Evolutionary conservation across 1,139 yeast genomes (phyloP).

Genomic region (Pichia terricola): DNA sequence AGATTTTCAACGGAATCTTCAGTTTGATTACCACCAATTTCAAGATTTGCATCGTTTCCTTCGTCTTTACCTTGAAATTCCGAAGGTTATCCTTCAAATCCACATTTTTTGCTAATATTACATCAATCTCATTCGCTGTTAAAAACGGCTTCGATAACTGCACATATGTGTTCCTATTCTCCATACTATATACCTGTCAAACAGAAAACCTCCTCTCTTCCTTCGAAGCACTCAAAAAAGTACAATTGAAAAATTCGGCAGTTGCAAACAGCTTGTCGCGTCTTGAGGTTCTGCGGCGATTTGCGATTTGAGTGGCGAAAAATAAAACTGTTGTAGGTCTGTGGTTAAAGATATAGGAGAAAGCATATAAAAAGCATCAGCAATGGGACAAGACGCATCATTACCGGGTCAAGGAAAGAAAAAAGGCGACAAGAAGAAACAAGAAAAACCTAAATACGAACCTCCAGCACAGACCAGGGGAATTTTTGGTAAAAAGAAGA

Average conservation of each 20-base stretch:
- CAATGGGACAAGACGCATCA: constrained; percentile 28
- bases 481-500: constrained; percentile 71
- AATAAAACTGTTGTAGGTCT: background rate
- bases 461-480: constrained; percentile 90
- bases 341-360: background rate
- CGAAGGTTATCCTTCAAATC: constrained; percentile 30
- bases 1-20: constrained; percentile 57
- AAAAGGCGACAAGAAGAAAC: constrained; percentile 40
- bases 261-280: no score
- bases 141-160: constrained; percentile 61
- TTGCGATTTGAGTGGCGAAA: no score
- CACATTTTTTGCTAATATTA: constrained; percentile 41
- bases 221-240: no score
- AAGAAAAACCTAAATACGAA: constrained; percentile 85
- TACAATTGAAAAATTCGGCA: no score
- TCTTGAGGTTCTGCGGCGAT: no score
- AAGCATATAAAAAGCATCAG: background rate
- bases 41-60: constrained; percentile 44
- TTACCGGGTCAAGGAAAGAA: constrained; percentile 22
- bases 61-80: constrained; percentile 38
- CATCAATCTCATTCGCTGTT: constrained; percentile 45
- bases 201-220: no score
- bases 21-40: constrained; percentile 43
- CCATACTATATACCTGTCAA: no score
- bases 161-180: constrained; percentile 11